A percentile compares a stretch with the other conserved stretches of the same genome.
Evolutionary conservation across 202 grass and related monocot species (phyloP).

Genomic region (Dendrocalamus latiflorus): DNA sequence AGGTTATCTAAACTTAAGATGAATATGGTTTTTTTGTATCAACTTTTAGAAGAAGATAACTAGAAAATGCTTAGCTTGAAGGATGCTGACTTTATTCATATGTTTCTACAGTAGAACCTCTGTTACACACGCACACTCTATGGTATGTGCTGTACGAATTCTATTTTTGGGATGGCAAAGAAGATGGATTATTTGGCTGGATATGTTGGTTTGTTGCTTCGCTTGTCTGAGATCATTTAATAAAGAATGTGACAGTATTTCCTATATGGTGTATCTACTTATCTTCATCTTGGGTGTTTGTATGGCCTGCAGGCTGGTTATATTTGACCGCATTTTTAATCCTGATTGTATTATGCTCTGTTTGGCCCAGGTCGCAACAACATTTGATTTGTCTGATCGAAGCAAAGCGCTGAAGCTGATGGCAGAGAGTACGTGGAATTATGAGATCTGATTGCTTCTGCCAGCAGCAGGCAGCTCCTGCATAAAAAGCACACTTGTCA

Average conservation of each 20-base stretch:
- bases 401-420: conserved; percentile 69
- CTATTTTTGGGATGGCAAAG: neutral
- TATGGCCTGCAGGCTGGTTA: neutral
- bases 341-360: neutral
- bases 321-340: neutral
- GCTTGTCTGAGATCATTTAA: neutral
- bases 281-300: neutral
- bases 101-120: neutral
- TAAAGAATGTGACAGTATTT: neutral
- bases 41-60: neutral
- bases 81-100: neutral
- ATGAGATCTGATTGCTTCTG: conserved; percentile 44
- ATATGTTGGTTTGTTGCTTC: neutral
- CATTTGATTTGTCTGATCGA: conserved; percentile 61
- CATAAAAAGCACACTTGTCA: conserved; percentile 1
- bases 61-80: neutral
- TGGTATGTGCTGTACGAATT: neutral
- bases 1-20: neutral
- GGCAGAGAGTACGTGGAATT: conserved; percentile 75
- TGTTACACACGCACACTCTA: neutral
- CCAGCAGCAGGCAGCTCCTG: neutral
- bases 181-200: neutral
- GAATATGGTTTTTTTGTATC: neutral
- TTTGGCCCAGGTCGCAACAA: conserved; percentile 46
- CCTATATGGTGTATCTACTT: neutral